These are phyloP conservation scores for Eucalyptus globulus DNA, from an alignment of 345 rosid genomes.

Conservation along the genomic window DNA sequence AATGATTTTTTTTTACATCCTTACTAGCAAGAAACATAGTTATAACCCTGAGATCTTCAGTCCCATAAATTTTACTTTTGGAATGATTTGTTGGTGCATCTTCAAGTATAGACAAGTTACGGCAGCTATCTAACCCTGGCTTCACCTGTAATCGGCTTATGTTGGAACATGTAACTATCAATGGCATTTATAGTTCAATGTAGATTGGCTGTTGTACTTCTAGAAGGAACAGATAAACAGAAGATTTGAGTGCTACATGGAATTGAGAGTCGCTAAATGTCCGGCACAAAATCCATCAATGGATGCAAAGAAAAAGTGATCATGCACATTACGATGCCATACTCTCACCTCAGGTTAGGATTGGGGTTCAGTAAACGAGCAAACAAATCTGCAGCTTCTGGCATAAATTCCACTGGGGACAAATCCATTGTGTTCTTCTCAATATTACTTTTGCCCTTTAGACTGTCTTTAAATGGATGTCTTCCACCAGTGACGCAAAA, in stretches of 20 bases:
- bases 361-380: constrained; percentile 43
- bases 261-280: not conserved
- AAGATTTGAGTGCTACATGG: not conserved
- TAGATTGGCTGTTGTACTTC: not conserved
- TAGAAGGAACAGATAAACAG: not conserved
- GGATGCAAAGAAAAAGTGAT: not conserved
- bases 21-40: not conserved
- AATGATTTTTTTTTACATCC: not conserved
- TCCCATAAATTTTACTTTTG: not conserved
- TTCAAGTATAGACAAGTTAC: not conserved
- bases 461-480: constrained; percentile 76
- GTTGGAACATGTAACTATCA: not conserved
- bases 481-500: constrained; percentile 71
- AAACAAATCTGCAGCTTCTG: constrained; percentile 75
- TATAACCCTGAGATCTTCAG: not conserved
- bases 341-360: constrained; percentile 60
- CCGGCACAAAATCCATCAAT: not conserved
- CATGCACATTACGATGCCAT: not conserved
- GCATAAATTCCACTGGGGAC: constrained; percentile 42
- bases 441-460: constrained; percentile 73
- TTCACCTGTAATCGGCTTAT: not conserved
- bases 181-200: not conserved
- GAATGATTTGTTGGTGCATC: not conserved
- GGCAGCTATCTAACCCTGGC: not conserved
- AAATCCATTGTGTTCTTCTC: constrained; percentile 52